Conservation (phyloP, 148 eudicot species). For the Rhododendron williamsianum region DNA sequence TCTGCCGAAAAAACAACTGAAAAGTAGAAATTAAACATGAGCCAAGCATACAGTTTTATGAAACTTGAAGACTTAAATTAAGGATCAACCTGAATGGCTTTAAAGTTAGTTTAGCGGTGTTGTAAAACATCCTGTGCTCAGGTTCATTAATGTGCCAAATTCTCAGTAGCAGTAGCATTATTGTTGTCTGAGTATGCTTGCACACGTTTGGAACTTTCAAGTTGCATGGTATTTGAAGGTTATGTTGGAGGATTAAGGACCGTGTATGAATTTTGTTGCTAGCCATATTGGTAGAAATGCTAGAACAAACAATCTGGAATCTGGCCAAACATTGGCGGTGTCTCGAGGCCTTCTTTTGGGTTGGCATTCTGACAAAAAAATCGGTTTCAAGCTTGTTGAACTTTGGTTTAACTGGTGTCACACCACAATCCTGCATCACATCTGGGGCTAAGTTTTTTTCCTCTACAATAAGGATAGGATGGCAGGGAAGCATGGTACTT, state of each 20-base stretch:
- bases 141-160: background rate
- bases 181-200: background rate
- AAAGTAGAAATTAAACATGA: background rate
- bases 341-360: background rate
- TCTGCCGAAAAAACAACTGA: background rate
- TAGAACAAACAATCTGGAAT: background rate
- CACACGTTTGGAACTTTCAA: background rate
- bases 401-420: no score
- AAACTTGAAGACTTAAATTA: background rate
- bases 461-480: background rate
- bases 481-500: background rate
- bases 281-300: background rate
- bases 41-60: background rate
- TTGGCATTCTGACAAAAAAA: background rate
- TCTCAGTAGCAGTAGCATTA: background rate
- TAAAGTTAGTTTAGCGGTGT: background rate
- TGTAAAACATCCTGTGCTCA: background rate
- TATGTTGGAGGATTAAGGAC: background rate
- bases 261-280: background rate
- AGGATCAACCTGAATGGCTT: background rate
- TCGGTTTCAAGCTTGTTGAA: background rate
- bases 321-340: background rate
- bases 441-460: background rate
- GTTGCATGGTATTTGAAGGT: background rate
- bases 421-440: background rate